Conservation (phyloP, 805 yeast genomes). For the Lipomyces chichibuensis region DNA sequence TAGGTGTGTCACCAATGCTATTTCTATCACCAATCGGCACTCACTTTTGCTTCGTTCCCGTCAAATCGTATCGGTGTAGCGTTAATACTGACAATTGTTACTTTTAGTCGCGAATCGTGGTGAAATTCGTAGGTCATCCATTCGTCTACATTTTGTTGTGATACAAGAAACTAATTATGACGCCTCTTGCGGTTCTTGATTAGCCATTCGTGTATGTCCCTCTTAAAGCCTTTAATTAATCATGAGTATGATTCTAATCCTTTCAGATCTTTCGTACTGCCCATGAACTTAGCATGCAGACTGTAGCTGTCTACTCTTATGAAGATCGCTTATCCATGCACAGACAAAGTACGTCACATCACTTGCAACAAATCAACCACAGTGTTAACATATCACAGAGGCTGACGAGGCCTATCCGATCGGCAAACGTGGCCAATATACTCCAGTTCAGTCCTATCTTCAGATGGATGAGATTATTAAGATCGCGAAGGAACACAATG, state of each 20-base stretch:
- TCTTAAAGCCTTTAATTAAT: background rate
- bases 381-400: slow-evolving; percentile 33
- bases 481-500: slow-evolving; percentile 77
- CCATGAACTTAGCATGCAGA: slow-evolving; percentile 94
- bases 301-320: slow-evolving; percentile 95
- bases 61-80: background rate
- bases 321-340: slow-evolving; percentile 96
- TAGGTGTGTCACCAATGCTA: slow-evolving; percentile 37
- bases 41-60: slow-evolving; percentile 1
- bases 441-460: slow-evolving; percentile 95
- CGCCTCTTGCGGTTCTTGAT: slow-evolving; percentile 4
- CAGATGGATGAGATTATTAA: slow-evolving; percentile 92
- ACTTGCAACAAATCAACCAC: background rate
- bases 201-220: slow-evolving; percentile 14
- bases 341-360: slow-evolving; percentile 59
- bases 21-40: background rate
- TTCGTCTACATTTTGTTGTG: background rate
- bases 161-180: background rate
- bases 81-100: background rate
- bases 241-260: slow-evolving; percentile 56
- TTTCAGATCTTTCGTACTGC: slow-evolving; percentile 86
- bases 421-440: slow-evolving; percentile 83
- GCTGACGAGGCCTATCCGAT: slow-evolving; percentile 65
- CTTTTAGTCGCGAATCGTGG: slow-evolving; percentile 47
- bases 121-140: slow-evolving; percentile 45